Evolutionary conservation across 2,329 filamentous ascomycete genomes (phyloP).

Genomic region (Chalara sp.): DNA sequence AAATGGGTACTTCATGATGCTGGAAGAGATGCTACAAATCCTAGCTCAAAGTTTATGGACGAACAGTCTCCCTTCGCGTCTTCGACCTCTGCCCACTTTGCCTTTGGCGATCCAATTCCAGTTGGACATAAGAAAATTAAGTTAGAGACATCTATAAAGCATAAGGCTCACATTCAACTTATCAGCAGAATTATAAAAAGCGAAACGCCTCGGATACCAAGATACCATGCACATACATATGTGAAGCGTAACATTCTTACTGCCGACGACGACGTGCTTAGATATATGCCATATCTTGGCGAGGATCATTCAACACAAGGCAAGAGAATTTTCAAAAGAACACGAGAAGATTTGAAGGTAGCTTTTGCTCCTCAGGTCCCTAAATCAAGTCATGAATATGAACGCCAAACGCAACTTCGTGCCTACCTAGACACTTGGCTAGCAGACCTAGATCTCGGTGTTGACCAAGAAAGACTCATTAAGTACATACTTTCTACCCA

Average conservation of each 20-base stretch:
- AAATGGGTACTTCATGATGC: conserved; percentile 13
- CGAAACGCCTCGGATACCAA: conserved; percentile 16
- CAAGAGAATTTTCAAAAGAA: conserved; percentile 5
- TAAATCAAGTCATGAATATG: conserved; percentile 11
- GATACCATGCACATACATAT: conserved; percentile 17
- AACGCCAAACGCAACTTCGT: conserved; percentile 11
- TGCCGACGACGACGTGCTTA: conserved; percentile 20
- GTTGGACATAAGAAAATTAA: conserved; percentile 1
- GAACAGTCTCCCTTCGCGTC: conserved; percentile 17
- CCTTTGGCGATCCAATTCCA: conserved; percentile 2
- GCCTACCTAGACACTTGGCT: conserved; percentile 14
- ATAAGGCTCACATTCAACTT: conserved; percentile 5
- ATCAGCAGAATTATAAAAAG: conserved; percentile 6
- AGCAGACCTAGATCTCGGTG: conserved; percentile 9
- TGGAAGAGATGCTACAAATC: neutral
- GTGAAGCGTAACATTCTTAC: conserved; percentile 19
- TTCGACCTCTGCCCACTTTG: conserved; percentile 6
- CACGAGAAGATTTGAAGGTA: conserved; percentile 16
- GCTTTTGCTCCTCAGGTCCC: conserved; percentile 7
- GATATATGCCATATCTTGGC: conserved; percentile 19
- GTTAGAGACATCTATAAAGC: neutral
- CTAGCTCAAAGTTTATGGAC: conserved; percentile 6
- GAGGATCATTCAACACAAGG: conserved; percentile 1
- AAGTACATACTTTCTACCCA: conserved; percentile 13
- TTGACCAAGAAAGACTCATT: conserved; percentile 10